Conservation (phyloP, 495 filamentous ascomycete species). For the Cladorrhinum samala region DNA sequence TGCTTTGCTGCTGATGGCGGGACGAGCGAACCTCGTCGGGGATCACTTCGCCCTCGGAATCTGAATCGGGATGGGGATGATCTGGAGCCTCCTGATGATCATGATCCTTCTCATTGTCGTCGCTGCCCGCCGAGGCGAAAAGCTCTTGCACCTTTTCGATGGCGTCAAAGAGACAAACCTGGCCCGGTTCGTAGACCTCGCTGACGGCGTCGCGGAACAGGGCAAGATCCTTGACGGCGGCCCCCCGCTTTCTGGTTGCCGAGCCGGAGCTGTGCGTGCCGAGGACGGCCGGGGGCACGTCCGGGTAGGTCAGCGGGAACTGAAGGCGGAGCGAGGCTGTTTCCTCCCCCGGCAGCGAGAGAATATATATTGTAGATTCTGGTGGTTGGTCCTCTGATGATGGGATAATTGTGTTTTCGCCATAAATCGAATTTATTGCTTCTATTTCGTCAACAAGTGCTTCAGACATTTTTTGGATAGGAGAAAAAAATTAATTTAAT, state of each 20-base stretch:
- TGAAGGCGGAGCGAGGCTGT: conserved; percentile 52
- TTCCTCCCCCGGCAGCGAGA: conserved; percentile 42
- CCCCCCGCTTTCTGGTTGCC: conserved; percentile 55
- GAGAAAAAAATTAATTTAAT: background rate
- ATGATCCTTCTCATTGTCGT: too few relatives aligned
- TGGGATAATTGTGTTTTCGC: conserved; percentile 53
- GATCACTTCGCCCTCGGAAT: conserved; percentile 6
- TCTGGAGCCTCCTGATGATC: too few relatives aligned
- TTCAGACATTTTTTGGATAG: conserved; percentile 51
- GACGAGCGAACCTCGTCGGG: too few relatives aligned
- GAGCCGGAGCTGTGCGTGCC: conserved; percentile 60
- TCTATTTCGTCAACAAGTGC: conserved; percentile 79
- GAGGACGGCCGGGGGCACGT: conserved; percentile 58
- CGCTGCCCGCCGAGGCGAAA: conserved; percentile 13
- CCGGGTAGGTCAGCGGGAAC: conserved; percentile 69
- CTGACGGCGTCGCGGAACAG: conserved; percentile 60
- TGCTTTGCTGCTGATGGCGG: background rate
- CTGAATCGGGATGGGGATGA: background rate
- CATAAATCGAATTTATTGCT: conserved; percentile 92
- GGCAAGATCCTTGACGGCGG: conserved; percentile 59
- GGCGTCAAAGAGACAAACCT: conserved; percentile 83
- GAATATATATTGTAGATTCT: conserved; percentile 41
- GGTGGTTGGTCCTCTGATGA: conserved; percentile 20
- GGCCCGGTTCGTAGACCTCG: conserved; percentile 60
- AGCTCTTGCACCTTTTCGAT: conserved; percentile 56